Base-by-base conservation (phyloP, 2,329 filamentous ascomycete species). In the Talaromyces piceae region DNA sequence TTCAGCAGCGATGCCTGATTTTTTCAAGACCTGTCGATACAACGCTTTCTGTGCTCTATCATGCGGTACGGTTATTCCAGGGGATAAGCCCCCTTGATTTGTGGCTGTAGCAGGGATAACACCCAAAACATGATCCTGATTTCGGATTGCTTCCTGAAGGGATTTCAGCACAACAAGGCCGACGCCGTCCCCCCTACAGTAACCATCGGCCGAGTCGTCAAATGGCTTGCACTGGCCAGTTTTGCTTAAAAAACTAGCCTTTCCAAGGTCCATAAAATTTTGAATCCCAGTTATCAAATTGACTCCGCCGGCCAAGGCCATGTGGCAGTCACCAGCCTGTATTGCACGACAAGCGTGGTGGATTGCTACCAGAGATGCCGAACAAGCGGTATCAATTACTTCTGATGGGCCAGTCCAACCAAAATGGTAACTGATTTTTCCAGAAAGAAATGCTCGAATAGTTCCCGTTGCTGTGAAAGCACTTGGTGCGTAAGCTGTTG, bases 151-250 rank as follows among this genome's bases (percentile, higher is more conserved):
- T 1, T 68, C 59, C 2, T 58, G 60, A 0, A 81, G 58, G 1
- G 60, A 65, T 59, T 82, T 82, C 0, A 83, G 52, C 0, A 81
- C 61, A 0, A 82, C 54, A 0, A 67, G 61, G 0, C 70, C 70
- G 13, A 77, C 62, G 2, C 77, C 77, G 47, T 82, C 79, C 6
- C 73, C 76, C 1, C 77, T 68, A 23, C 67, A 76, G 60, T 70
- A 78, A 5, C 77, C 77, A 55, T 77, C 62, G 0, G 73, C 77
- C 0, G 56, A 59, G 1, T 56, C 59, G 58, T 72, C 69, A 64
- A 68, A 76, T 65, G 71, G 77, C 46, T 72, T 73, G 13, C 74
- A 80, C 37, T 74, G 69, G 2, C 77, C 77, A 0, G 73, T 71
- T 27, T 78, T 73, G 1, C 76, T 78, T n/a, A 82, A 72, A 41